Evolutionary conservation across 768 basidiomycete species (phyloP).

Genomic region (Leccinum obscurum): DNA sequence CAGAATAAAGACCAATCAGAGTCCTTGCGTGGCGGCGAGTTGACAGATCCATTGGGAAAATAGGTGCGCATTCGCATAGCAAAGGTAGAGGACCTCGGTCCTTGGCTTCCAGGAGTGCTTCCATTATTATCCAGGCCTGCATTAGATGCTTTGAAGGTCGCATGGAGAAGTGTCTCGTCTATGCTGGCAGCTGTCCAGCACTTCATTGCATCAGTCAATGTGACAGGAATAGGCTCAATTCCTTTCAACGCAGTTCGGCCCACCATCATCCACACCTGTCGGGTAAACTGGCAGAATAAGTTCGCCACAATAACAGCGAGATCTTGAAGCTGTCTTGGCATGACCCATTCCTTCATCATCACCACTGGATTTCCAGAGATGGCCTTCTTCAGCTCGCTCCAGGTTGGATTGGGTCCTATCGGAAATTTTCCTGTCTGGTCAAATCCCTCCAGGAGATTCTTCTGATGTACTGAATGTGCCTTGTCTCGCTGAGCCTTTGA

Average conservation of each 20-base stretch:
- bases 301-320: background rate
- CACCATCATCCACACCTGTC: slow-evolving; percentile 3
- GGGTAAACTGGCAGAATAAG: background rate
- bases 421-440: too few species aligned
- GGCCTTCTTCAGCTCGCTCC: too few species aligned
- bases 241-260: background rate
- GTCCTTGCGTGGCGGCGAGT: too few species aligned
- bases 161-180: background rate
- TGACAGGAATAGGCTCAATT: background rate
- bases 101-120: background rate
- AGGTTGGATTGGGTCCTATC: too few species aligned
- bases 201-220: slow-evolving; percentile 7
- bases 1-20: background rate
- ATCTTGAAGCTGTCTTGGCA: background rate
- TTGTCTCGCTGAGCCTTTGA: too few species aligned
- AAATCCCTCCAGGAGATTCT: too few species aligned
- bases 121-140: background rate
- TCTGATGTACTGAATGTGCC: too few species aligned
- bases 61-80: background rate
- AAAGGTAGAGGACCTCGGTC: slow-evolving; percentile 3
- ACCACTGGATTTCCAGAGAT: too few species aligned
- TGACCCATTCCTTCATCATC: background rate
- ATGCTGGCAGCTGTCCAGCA: slow-evolving; percentile 10
- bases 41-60: slow-evolving; percentile 4
- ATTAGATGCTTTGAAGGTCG: slow-evolving; percentile 4